Percentiles rank a stretch among this genome's conserved stretches.
Evolutionary conservation across 768 basidiomycete species (phyloP).

Genomic region (Mycena crocata): DNA sequence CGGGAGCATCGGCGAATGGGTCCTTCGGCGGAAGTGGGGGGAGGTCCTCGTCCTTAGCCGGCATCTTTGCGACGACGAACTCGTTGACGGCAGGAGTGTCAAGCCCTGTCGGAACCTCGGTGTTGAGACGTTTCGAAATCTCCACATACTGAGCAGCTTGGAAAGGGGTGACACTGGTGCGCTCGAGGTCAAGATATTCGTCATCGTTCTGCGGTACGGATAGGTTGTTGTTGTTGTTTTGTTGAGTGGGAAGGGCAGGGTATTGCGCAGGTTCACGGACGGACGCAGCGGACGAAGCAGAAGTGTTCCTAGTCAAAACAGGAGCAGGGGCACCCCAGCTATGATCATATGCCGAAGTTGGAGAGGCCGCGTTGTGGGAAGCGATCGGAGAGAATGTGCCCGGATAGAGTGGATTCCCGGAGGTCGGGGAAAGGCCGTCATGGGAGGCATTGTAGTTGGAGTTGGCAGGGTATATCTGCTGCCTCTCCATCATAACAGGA

Average conservation of each 20-base stretch:
- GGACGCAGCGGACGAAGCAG: conserved; percentile 19
- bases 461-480: conserved; percentile 50
- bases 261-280: conserved; percentile 12
- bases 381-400: conserved; percentile 50
- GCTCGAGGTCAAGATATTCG: conserved; percentile 73
- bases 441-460: conserved; percentile 39
- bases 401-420: conserved; percentile 53
- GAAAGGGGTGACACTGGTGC: conserved; percentile 79
- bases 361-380: conserved; percentile 38
- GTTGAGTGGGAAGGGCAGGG: conserved; percentile 36
- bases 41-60: conserved; percentile 25
- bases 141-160: conserved; percentile 82
- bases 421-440: conserved; percentile 36
- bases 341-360: conserved; percentile 33
- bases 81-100: conserved; percentile 45
- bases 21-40: conserved; percentile 27
- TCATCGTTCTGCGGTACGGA: conserved; percentile 37
- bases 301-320: conserved; percentile 23
- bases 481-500: conserved; percentile 73
- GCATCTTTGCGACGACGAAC: conserved; percentile 29
- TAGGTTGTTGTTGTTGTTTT: conserved; percentile 36
- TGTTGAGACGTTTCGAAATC: conserved; percentile 69
- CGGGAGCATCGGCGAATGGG: conserved; percentile 23
- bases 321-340: conserved; percentile 24
- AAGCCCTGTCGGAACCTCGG: conserved; percentile 50